Evolutionary conservation across 1,284 basidiomycete species (phyloP).

Genomic region (Marasmius fiardii): DNA sequence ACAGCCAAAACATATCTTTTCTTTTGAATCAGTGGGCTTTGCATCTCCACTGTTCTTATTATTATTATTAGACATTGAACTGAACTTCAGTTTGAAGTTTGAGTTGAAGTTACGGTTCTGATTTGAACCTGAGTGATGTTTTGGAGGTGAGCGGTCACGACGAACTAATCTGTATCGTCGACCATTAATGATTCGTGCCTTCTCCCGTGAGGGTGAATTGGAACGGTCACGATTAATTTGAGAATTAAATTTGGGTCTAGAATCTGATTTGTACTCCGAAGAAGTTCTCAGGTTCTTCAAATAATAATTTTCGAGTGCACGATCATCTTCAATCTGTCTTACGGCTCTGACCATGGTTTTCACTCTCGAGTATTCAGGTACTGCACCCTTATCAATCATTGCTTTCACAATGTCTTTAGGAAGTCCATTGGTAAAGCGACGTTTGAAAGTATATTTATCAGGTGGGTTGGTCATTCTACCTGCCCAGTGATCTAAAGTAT

Average conservation of each 20-base stretch:
- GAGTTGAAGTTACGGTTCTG: background rate
- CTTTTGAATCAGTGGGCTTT: background rate
- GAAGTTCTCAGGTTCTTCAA: background rate
- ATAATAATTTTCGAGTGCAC: background rate
- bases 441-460: slow-evolving; percentile 9
- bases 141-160: too few species aligned
- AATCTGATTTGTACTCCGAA: background rate
- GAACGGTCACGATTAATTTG: background rate
- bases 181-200: background rate
- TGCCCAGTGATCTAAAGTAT: slow-evolving; percentile 7
- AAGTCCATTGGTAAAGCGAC: slow-evolving; percentile 5
- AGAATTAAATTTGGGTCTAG: background rate
- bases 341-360: background rate
- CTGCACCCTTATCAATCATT: slow-evolving; percentile 1
- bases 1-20: background rate
- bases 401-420: background rate
- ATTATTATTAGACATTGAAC: too few species aligned
- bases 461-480: slow-evolving; percentile 10
- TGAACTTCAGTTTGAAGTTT: too few species aligned
- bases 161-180: background rate
- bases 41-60: background rate
- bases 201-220: background rate
- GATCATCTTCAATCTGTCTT: background rate
- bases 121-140: too few species aligned
- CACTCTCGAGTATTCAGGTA: background rate